Percentiles rank a stretch among this genome's conserved stretches.
phyloP scores from a whole-genome alignment of 805 yeast species.

The Starmerella tilneyi region DNA sequence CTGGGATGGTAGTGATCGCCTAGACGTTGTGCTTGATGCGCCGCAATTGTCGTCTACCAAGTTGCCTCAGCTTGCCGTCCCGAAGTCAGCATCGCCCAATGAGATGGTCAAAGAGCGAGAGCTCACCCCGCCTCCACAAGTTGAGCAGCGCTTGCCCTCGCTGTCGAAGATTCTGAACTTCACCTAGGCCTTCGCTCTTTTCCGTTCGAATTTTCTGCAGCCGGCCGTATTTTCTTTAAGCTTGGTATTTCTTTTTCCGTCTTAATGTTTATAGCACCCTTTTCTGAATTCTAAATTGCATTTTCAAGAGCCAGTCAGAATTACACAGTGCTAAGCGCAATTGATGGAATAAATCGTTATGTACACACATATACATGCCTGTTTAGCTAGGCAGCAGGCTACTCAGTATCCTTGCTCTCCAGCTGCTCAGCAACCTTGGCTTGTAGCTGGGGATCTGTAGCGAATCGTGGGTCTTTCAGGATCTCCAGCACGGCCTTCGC shows the following conservation, averaged over 20 bases:
- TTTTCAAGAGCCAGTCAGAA: background rate
- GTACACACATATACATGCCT: background rate
- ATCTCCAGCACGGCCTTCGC: slow-evolving; percentile 61
- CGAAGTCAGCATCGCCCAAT: no score
- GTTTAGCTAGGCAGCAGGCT: background rate
- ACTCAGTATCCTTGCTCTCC: background rate
- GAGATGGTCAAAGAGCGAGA: background rate
- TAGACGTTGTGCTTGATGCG: slow-evolving; percentile 18
- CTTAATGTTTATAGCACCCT: background rate
- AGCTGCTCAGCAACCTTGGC: slow-evolving; percentile 13
- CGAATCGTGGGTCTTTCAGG: slow-evolving; percentile 45
- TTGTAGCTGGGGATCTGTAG: slow-evolving; percentile 9
- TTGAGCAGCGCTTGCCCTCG: slow-evolving; percentile 12
- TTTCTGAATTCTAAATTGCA: background rate
- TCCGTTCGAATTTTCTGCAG: background rate
- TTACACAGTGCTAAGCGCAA: background rate
- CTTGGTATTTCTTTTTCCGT: no score
- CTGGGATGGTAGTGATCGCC: slow-evolving; percentile 34
- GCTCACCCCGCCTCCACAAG: background rate
- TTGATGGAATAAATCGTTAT: background rate
- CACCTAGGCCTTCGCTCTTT: background rate
- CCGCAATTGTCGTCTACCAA: no score
- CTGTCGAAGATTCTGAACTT: slow-evolving; percentile 14
- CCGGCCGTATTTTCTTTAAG: background rate
- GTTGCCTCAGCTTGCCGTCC: no score